Conservation (phyloP, 176 grass and related monocot genomes). For the Saccharum officinarum region DNA sequence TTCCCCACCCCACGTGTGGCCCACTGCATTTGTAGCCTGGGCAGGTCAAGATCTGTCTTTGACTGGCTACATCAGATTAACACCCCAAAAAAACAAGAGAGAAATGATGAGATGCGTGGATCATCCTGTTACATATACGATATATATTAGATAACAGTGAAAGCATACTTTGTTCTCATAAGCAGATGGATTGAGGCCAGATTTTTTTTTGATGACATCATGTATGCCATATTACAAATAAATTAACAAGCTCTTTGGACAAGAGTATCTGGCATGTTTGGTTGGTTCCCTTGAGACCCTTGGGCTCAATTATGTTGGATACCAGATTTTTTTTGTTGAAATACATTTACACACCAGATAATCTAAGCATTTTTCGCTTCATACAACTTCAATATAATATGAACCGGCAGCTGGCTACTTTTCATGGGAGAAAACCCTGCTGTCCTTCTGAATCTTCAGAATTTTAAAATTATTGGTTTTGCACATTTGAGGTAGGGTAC, state of each 20-base stretch:
- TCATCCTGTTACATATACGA: conserved; percentile 5
- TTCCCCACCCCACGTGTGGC: conserved; percentile 54
- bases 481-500: background rate
- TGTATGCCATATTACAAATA: background rate
- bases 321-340: conserved; percentile 2
- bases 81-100: background rate
- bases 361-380: background rate
- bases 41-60: conserved; percentile 67
- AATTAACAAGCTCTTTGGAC: background rate
- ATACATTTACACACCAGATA: background rate
- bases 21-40: conserved; percentile 55
- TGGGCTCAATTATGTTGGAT: conserved; percentile 27
- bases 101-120: conserved; percentile 4
- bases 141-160: background rate
- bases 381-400: background rate
- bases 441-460: background rate
- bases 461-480: no score
- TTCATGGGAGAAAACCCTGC: background rate
- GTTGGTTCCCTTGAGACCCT: background rate
- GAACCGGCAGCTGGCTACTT: background rate
- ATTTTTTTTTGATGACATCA: conserved; percentile 7
- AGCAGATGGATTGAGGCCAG: background rate
- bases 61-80: conserved; percentile 44
- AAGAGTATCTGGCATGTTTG: background rate
- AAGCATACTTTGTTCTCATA: background rate